Percentiles rank a stretch among this genome's conserved stretches.
phyloP scores from a whole-genome alignment of 352 stramenopile genomes.

The Phytophthora niederhauseri region DNA sequence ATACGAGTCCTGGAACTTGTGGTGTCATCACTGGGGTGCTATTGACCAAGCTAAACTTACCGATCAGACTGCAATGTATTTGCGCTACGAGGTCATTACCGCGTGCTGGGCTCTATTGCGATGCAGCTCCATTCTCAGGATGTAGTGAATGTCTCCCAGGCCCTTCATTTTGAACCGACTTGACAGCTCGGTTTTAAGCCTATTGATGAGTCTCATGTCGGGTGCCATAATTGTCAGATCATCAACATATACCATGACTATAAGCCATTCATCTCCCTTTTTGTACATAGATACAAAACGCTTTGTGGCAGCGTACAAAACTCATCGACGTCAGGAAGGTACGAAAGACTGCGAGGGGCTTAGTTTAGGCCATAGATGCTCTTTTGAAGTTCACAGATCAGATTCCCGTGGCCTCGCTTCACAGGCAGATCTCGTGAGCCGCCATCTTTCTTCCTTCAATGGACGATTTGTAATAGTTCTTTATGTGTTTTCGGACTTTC shows the following conservation, averaged over 20 bases:
- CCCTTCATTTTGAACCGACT: slow-evolving; percentile 42
- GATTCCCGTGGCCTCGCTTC: slow-evolving; percentile 18
- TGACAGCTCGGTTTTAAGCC: slow-evolving; percentile 29
- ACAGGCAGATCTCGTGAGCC: too few relatives aligned
- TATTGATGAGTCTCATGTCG: slow-evolving; percentile 21
- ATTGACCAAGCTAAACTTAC: neutral
- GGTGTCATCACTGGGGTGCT: slow-evolving; percentile 5
- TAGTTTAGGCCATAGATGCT: slow-evolving; percentile 17
- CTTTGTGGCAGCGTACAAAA: slow-evolving; percentile 36
- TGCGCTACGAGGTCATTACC: slow-evolving; percentile 1
- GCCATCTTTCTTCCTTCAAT: too few relatives aligned
- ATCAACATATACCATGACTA: slow-evolving; percentile 39
- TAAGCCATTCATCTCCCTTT: slow-evolving; percentile 36
- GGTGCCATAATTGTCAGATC: slow-evolving; percentile 31
- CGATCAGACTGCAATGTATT: neutral
- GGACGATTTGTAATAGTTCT: too few relatives aligned
- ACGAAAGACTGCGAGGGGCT: slow-evolving; percentile 25
- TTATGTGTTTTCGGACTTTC: too few relatives aligned
- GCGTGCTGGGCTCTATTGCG: slow-evolving; percentile 7
- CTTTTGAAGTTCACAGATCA: slow-evolving; percentile 27
- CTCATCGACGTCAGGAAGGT: slow-evolving; percentile 18
- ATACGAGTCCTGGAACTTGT: slow-evolving; percentile 7
- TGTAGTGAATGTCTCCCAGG: slow-evolving; percentile 36
- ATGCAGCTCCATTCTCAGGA: slow-evolving; percentile 28
- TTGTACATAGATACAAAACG: slow-evolving; percentile 37